Conservation (phyloP, 345 rosid species). For the Sisymbrium irio region DNA sequence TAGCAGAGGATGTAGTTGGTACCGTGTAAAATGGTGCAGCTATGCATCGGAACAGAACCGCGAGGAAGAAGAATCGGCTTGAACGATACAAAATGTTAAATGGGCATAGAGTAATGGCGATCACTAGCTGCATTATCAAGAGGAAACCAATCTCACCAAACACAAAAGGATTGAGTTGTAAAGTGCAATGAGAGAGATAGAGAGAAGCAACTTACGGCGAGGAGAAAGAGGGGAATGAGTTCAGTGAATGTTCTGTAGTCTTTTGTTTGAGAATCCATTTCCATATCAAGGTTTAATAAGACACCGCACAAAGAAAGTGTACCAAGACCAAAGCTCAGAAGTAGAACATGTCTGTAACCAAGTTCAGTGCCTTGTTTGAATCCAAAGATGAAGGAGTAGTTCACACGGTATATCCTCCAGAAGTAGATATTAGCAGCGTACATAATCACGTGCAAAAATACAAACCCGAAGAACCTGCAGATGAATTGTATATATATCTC, state of each 20-base stretch:
- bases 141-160: background rate
- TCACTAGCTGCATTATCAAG: conserved; percentile 23
- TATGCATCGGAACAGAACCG: conserved; percentile 32
- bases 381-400: conserved; percentile 68
- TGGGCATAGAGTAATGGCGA: conserved; percentile 24
- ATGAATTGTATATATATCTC: conserved; percentile 28
- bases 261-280: conserved; percentile 59
- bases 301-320: conserved; percentile 50
- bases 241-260: conserved; percentile 53
- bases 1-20: background rate
- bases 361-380: conserved; percentile 72
- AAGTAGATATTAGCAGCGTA: conserved; percentile 58
- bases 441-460: conserved; percentile 60
- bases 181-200: background rate
- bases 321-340: conserved; percentile 50
- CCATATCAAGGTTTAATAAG: conserved; percentile 76
- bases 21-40: conserved; percentile 38
- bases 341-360: conserved; percentile 61
- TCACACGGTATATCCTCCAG: conserved; percentile 70
- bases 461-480: conserved; percentile 59
- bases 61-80: conserved; percentile 31
- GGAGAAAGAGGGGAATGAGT: conserved; percentile 54
- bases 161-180: background rate
- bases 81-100: conserved; percentile 36
- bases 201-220: conserved; percentile 42